Evolutionary conservation across 345 rosid genomes (phyloP), one percentile per base, ranked within the genome.

Genomic region (Populus euphratica): DNA sequence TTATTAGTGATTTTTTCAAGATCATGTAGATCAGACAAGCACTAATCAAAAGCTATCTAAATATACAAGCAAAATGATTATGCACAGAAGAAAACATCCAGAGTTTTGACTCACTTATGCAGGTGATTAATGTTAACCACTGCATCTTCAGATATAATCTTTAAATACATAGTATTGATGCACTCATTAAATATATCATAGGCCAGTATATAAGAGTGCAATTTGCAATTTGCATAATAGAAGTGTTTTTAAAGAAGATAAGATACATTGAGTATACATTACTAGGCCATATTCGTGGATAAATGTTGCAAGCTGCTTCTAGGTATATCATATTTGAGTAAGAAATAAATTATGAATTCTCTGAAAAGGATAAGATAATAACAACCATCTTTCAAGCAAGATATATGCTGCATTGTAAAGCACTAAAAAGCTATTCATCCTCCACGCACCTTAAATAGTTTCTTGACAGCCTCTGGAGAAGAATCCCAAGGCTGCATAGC

Each of bases 401-500:
- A 78, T 25, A 50, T 33, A 74, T 47, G 6, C 31, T 74, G 41
- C 47, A 49, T 68, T 43, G 50, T 18, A 47, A 61, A 29, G 62
- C 61, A 75, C 63, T 63, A 59, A 74, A 50, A n/a, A 68, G 71
- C 63, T 47, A 54, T 62, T 81, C 47, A 63, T 61, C 39, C 70
- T 52, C 50, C 23, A 47, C 70, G 69, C 78, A 96, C 99, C 99
- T 96, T 96, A 83, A 96, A 93, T 68, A 96, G 87, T 80, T 96
- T 96, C 90, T 92, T 96, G 52, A 92, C 96, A 52, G 84, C 70
- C 85, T 88, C 97, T 63, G 88, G 77, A 83, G 94, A 89, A 76
- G 94, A 92, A 85, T 83, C 88, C 99, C 97, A 92, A 52, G 94
- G 94, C 79, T 88, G 92, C 83, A 84, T 81, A 59, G 88, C 83